Percentiles rank a stretch among this genome's conserved stretches.
Conservation (phyloP, 2,329 filamentous ascomycete species). For the Microsporum ferrugineum region DNA sequence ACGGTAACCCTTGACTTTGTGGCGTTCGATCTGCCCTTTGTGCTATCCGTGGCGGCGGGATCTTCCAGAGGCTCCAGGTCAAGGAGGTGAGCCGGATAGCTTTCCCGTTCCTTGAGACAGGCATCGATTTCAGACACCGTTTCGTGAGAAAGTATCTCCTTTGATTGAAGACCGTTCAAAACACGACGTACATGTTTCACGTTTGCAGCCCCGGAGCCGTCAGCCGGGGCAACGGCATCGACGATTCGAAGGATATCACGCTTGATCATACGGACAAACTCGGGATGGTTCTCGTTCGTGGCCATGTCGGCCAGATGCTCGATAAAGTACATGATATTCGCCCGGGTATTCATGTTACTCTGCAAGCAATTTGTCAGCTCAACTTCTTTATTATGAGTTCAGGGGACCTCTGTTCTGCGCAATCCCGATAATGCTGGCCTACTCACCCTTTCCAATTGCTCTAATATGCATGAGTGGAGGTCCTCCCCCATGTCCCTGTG, state of each 20-base stretch:
- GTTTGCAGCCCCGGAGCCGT: conserved; percentile 82
- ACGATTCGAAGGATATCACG: conserved; percentile 84
- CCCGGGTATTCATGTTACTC: conserved; percentile 92
- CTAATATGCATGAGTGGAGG: conserved; percentile 89
- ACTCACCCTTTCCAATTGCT: conserved; percentile 72
- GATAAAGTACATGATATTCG: conserved; percentile 99
- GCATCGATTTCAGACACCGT: conserved; percentile 71
- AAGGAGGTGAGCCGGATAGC: conserved; percentile 48
- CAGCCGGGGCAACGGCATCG: conserved; percentile 77
- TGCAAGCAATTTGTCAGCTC: conserved; percentile 25
- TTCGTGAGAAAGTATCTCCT: conserved; percentile 61
- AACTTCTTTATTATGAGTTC: not conserved
- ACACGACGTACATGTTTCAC: conserved; percentile 84
- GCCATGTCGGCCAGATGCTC: conserved; percentile 87
- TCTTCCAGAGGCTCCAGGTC: conserved; percentile 29
- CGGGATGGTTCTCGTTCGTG: conserved; percentile 59
- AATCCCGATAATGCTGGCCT: not conserved
- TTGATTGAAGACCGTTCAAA: conserved; percentile 56
- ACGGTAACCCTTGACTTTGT: conserved; percentile 40
- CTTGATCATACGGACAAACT: conserved; percentile 90
- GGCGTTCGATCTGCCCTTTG: conserved; percentile 11
- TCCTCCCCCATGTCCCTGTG: conserved; percentile 94
- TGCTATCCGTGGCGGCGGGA: conserved; percentile 15
- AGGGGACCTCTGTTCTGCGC: too few relatives aligned
- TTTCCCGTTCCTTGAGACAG: conserved; percentile 68